A percentile compares a stretch with the other conserved stretches of the same genome.
These are phyloP conservation scores for Ophiostoma sp. DNA, from an alignment of 2,329 filamentous ascomycete species.

Conservation along the genomic window DNA sequence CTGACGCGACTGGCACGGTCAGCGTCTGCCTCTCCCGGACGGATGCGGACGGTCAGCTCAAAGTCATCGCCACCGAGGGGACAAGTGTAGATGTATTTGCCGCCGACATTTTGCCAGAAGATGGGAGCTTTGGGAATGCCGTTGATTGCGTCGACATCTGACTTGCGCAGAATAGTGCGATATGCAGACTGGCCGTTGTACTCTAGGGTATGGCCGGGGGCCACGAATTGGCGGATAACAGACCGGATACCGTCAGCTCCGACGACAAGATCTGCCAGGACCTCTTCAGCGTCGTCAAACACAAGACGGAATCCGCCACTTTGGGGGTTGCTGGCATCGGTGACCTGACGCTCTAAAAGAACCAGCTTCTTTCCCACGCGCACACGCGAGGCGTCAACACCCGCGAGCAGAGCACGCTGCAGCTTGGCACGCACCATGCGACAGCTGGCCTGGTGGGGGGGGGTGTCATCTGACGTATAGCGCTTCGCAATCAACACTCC, in stretches of 20 bases:
- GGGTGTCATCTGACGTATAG: conserved; percentile 28
- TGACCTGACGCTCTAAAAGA: conserved; percentile 30
- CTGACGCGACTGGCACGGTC: conserved; percentile 32
- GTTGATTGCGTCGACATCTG: conserved; percentile 31
- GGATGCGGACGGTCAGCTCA: conserved; percentile 33
- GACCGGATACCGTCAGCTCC: conserved; percentile 51
- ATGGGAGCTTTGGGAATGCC: conserved; percentile 32
- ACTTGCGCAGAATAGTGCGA: conserved; percentile 32
- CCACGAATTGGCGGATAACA: conserved; percentile 33
- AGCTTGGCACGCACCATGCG: conserved; percentile 37
- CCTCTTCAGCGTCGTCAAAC: conserved; percentile 42
- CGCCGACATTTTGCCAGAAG: conserved; percentile 34
- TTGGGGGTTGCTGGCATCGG: background rate
- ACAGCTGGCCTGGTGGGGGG: conserved; percentile 31
- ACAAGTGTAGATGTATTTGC: conserved; percentile 35
- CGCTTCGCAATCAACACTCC: conserved; percentile 31
- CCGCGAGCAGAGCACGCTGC: conserved; percentile 45
- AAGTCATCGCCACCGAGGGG: conserved; percentile 35
- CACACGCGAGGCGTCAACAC: conserved; percentile 42
- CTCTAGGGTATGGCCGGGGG: conserved; percentile 40
- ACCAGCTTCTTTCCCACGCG: conserved; percentile 43
- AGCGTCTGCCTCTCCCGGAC: conserved; percentile 25
- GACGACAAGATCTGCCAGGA: conserved; percentile 44
- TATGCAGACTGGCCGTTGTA: conserved; percentile 40
- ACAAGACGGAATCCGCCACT: conserved; percentile 37